phyloP scores from a whole-genome alignment of 2,329 filamentous ascomycete genomes.

The Verticillium nubilum region DNA sequence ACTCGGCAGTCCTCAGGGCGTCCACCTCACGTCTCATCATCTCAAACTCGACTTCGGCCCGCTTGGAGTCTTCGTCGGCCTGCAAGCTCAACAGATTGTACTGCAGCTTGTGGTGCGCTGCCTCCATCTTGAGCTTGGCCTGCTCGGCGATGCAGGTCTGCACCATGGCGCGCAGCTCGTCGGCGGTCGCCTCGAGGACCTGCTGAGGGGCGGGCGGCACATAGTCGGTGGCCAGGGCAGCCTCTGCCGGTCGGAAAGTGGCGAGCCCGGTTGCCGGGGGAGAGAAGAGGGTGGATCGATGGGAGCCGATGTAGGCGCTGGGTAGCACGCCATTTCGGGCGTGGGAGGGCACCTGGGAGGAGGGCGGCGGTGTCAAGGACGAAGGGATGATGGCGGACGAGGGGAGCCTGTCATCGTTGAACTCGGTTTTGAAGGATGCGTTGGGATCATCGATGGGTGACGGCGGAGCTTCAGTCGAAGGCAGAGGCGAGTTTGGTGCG shows the following conservation, averaged over 20 bases:
- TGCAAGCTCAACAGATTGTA: constrained; percentile 80
- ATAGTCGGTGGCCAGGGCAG: constrained; percentile 30
- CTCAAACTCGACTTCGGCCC: constrained; percentile 84
- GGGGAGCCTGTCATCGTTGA: constrained; percentile 38
- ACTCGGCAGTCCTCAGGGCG: constrained; percentile 69
- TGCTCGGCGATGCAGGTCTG: constrained; percentile 50
- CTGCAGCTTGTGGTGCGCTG: constrained; percentile 86
- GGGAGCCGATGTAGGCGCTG: constrained; percentile 30
- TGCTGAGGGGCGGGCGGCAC: constrained; percentile 41
- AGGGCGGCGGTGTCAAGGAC: constrained; percentile 53
- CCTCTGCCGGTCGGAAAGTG: constrained; percentile 10
- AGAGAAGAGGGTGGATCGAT: constrained; percentile 45
- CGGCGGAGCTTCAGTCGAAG: constrained; percentile 49
- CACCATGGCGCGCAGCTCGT: constrained; percentile 53
- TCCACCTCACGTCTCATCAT: constrained; percentile 88
- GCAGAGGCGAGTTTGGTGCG: constrained; percentile 36
- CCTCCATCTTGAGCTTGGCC: constrained; percentile 67
- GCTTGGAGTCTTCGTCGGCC: constrained; percentile 77
- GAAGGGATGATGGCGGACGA: constrained; percentile 47
- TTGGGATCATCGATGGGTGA: constrained; percentile 43
- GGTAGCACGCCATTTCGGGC: constrained; percentile 19
- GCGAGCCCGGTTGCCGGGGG: constrained; percentile 40
- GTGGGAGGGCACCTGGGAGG: constrained; percentile 39
- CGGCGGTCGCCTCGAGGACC: constrained; percentile 45
- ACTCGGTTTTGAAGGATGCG: constrained; percentile 44